A percentile compares a stretch with the other conserved stretches of the same genome.
These are phyloP conservation scores for Diddensiella caesifluorescens DNA, from an alignment of 805 yeast species.

Conservation along the genomic window DNA sequence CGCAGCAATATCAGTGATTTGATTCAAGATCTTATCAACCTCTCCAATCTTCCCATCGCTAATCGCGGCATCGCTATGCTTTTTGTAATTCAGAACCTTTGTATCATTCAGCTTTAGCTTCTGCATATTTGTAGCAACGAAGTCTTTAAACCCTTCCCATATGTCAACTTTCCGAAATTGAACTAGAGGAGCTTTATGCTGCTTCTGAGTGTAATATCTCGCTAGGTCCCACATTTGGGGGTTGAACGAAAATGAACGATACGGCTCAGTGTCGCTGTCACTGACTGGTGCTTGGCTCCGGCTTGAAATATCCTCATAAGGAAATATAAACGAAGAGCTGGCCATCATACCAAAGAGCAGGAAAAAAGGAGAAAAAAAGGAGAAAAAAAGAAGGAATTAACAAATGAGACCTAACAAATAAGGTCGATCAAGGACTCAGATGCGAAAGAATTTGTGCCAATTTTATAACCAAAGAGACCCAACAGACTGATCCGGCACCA, in stretches of 20 bases:
- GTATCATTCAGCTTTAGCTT: neutral
- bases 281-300: too few species aligned
- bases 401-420: neutral
- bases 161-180: conserved; percentile 1
- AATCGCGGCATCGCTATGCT: neutral
- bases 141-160: conserved; percentile 6
- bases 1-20: conserved; percentile 6
- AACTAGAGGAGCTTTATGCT: conserved; percentile 4
- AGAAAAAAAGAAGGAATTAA: neutral
- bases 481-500: too few species aligned
- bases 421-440: neutral
- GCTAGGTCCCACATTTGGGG: conserved; percentile 7
- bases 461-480: too few species aligned
- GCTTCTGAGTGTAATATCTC: conserved; percentile 5
- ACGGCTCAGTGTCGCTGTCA: conserved; percentile 2
- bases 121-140: neutral
- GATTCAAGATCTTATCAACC: conserved; percentile 5
- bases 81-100: neutral
- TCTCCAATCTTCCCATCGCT: conserved; percentile 2
- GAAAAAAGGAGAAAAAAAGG: conserved; percentile 1
- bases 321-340: neutral
- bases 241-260: conserved; percentile 5
- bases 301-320: neutral
- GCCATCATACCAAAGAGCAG: neutral
- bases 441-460: too few species aligned